A percentile compares a stretch with the other conserved stretches of the same genome.
Conservation (phyloP, 495 filamentous ascomycete genomes). For the Aspergillus olivimuriae region DNA sequence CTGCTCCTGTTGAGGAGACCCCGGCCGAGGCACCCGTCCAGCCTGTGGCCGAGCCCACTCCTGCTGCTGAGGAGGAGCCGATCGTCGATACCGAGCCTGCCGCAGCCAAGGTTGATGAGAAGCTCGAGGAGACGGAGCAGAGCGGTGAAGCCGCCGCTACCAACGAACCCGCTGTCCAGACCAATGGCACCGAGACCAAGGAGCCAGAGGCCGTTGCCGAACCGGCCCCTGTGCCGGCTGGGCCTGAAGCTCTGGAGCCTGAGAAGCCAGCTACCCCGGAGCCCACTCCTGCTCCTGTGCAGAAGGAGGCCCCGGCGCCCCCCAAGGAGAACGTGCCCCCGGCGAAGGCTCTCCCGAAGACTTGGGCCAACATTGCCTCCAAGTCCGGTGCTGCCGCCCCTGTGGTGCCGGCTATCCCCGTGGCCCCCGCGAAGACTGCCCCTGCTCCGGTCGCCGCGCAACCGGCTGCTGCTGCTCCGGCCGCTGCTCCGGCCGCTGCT, state of each 20-base stretch:
- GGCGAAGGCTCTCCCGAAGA: constrained; percentile 58
- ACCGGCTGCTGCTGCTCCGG: constrained; percentile 27
- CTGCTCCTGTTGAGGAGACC: constrained; percentile 25
- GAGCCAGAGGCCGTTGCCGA: constrained; percentile 22
- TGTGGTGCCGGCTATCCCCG: constrained; percentile 30
- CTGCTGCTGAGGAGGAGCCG: constrained; percentile 25
- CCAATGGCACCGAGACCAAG: constrained; percentile 35
- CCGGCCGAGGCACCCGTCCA: constrained; percentile 13
- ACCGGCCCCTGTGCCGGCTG: too few species aligned
- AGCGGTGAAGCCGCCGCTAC: constrained; percentile 24
- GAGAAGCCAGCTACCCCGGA: constrained; percentile 50
- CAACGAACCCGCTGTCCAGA: constrained; percentile 29
- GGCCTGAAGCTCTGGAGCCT: constrained; percentile 40
- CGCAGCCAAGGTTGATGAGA: constrained; percentile 51
- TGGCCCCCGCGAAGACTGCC: constrained; percentile 32
- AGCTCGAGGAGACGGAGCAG: constrained; percentile 44
- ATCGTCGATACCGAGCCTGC: constrained; percentile 26
- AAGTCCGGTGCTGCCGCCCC: constrained; percentile 37
- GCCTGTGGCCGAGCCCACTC: constrained; percentile 11
- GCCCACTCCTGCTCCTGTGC: constrained; percentile 37
- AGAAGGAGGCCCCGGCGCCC: constrained; percentile 43
- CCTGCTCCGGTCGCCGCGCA: constrained; percentile 27
- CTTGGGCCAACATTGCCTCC: constrained; percentile 80
- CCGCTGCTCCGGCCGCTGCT: constrained; percentile 29
- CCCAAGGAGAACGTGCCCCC: constrained; percentile 16